Evolutionary conservation across 306 rosid species (phyloP).

Genomic region (Vigna reflexopilosa): DNA sequence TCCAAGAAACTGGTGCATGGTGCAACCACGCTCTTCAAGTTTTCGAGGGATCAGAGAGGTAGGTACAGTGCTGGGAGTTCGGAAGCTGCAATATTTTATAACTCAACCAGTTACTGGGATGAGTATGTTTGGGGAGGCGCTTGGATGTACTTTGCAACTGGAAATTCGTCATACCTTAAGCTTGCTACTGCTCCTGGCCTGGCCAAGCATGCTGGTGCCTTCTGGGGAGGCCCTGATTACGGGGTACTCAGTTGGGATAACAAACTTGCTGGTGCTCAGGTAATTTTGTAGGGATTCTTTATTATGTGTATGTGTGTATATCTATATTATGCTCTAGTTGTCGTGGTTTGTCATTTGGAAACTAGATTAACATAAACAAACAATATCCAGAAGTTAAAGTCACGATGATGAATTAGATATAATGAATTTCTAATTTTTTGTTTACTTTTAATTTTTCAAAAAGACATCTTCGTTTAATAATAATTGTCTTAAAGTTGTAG

Average conservation of each 20-base stretch:
- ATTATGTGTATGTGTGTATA: too few species aligned
- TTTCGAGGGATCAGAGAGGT: constrained; percentile 79
- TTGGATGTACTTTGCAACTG: constrained; percentile 98
- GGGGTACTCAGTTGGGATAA: constrained; percentile 99
- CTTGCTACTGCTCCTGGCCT: constrained; percentile 86
- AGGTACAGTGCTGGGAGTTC: constrained; percentile 70
- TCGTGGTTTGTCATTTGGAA: constrained; percentile 14
- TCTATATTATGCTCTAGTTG: background rate
- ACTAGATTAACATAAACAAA: constrained; percentile 13
- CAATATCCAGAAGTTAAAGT: background rate
- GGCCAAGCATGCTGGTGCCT: constrained; percentile 97
- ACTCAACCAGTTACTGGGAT: constrained; percentile 87
- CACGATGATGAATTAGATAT: constrained; percentile 1
- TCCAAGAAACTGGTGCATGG: constrained; percentile 97
- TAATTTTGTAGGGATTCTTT: constrained; percentile 44
- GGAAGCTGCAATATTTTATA: constrained; percentile 81
- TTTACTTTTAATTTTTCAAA: background rate
- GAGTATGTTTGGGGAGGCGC: constrained; percentile 98
- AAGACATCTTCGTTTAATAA: background rate
- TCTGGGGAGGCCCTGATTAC: constrained; percentile 96
- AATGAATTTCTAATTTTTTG: constrained; percentile 4
- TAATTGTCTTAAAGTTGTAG: background rate
- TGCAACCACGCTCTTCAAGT: constrained; percentile 79
- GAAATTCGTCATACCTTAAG: constrained; percentile 81
- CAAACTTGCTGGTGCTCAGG: constrained; percentile 99